Evolutionary conservation across 2,329 filamentous ascomycete species (phyloP).

Genomic region (Neobulgaria alba): DNA sequence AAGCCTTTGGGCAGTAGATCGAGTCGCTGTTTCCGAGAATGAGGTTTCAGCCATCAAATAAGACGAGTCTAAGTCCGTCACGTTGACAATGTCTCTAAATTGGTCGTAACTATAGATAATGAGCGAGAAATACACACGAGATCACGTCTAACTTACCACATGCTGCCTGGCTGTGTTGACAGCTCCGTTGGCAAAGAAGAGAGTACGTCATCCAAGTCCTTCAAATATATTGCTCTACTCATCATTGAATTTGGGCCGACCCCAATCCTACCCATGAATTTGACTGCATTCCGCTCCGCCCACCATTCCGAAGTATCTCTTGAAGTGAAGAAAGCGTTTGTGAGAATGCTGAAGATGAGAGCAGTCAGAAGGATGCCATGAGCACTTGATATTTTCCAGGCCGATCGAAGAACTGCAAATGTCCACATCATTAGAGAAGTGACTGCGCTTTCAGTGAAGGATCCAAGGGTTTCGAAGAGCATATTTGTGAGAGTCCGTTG

Average conservation of each 20-base stretch:
- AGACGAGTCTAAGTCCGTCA: conserved; percentile 48
- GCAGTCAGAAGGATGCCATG: conserved; percentile 66
- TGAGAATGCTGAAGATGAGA: conserved; percentile 58
- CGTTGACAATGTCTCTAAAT: conserved; percentile 50
- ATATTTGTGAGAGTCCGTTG: conserved; percentile 57
- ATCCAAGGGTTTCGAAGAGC: conserved; percentile 63
- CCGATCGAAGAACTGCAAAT: conserved; percentile 54
- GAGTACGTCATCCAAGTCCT: conserved; percentile 62
- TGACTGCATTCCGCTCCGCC: conserved; percentile 69
- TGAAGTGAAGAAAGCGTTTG: conserved; percentile 69
- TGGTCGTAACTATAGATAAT: conserved; percentile 42
- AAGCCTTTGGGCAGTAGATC: conserved; percentile 52
- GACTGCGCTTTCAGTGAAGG: conserved; percentile 64
- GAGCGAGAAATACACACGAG: conserved; percentile 4
- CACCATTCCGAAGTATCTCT: conserved; percentile 73
- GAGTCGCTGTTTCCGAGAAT: conserved; percentile 40
- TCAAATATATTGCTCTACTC: conserved; percentile 77
- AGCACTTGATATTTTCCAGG: conserved; percentile 61
- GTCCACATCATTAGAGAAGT: conserved; percentile 72
- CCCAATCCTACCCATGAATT: conserved; percentile 75
- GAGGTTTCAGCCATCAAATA: conserved; percentile 43
- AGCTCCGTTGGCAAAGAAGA: conserved; percentile 18
- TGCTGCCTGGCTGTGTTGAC: conserved; percentile 34
- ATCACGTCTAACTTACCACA: conserved; percentile 33
- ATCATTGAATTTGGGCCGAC: conserved; percentile 71